phyloP scores from a whole-genome alignment of 1,139 yeast species.

The Candida dubliniensis region DNA sequence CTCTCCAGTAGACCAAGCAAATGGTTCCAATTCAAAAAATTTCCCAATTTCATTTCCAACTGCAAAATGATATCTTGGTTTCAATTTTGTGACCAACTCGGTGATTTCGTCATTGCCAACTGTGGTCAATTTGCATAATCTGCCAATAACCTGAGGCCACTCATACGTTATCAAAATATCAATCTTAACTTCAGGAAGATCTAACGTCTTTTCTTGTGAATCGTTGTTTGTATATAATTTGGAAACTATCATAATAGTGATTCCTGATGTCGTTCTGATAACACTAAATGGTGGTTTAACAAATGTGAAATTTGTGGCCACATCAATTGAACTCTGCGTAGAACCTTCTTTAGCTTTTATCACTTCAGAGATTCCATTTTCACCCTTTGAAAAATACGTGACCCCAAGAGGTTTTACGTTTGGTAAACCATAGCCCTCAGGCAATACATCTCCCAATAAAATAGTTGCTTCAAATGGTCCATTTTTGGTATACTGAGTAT shows the following conservation, averaged over 20 bases:
- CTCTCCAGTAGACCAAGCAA: constrained; percentile 47
- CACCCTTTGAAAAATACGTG: constrained; percentile 32
- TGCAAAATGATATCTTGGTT: constrained; percentile 69
- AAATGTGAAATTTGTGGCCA: constrained; percentile 22
- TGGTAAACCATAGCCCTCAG: constrained; percentile 19
- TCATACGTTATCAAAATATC: constrained; percentile 60
- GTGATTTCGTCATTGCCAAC: constrained; percentile 48
- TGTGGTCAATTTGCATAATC: constrained; percentile 32
- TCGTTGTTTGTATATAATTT: constrained; percentile 13
- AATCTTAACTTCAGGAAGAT: constrained; percentile 23
- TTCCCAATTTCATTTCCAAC: constrained; percentile 50
- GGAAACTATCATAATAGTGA: constrained; percentile 47
- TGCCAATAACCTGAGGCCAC: constrained; percentile 59
- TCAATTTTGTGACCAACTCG: constrained; percentile 36
- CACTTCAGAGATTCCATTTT: constrained; percentile 15
- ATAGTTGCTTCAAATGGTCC: constrained; percentile 65
- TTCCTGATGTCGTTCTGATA: constrained; percentile 42
- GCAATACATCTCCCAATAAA: constrained; percentile 49
- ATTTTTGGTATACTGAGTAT: constrained; percentile 50
- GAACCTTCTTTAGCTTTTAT: constrained; percentile 3
- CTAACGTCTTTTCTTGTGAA: constrained; percentile 8
- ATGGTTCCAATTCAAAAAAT: constrained; percentile 59
- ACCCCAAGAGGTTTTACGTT: constrained; percentile 23
- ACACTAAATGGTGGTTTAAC: constrained; percentile 30
- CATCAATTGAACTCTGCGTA: constrained; percentile 15